Evolutionary conservation across 331 rosid species (phyloP), one percentile per base, ranked within the genome.

Genomic region (Rhamnella rubrinervis): DNA sequence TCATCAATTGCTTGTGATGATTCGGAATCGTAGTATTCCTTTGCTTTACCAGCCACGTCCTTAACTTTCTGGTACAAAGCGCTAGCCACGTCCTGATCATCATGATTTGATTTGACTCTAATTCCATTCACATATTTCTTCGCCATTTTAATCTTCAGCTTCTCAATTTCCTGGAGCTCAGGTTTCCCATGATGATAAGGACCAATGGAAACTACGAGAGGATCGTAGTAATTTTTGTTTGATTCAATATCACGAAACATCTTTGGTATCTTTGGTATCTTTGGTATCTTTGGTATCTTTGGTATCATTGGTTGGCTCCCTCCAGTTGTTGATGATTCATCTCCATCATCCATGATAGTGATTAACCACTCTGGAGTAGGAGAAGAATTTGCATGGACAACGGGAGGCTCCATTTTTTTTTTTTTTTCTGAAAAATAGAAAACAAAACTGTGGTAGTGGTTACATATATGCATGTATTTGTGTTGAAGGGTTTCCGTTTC

Each of bases 151-250:
- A 1, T 57, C 79, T 67, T 67, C 51, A 38, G 61, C 5, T 61
- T 4, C 26, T 67, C 20, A 3, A 46, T 65, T 11, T 20, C 68
- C 40, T n/a, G 3, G 55, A 52, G 44, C n/a, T 44, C n/a, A 9
- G 20, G 6, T 0, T 67, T 40, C 0, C 16, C 51, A 9, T 61
- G 79, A 60, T 75, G 79, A 49, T 67, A 51, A 8, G 59, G 79
- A 13, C 73, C 69, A 0, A 75, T 35, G 6, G 79, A 56, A 23
- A 67, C 55, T 18, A 59, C 67, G 56, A 37, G 52, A 4, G 78
- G 78, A 46, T 59, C 63, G 5, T 47, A 60, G 35, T 9, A 20
- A 15, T 64, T 35, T 6, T 19, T 3, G 62, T 13, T 67, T 9
- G 53, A 14, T 6, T n/a, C 15, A 2, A 8, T 18, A 12, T 13